Percentiles rank a stretch among this genome's conserved stretches.
phyloP scores from a whole-genome alignment of 495 filamentous ascomycete species.

The Penicillium angulare region DNA sequence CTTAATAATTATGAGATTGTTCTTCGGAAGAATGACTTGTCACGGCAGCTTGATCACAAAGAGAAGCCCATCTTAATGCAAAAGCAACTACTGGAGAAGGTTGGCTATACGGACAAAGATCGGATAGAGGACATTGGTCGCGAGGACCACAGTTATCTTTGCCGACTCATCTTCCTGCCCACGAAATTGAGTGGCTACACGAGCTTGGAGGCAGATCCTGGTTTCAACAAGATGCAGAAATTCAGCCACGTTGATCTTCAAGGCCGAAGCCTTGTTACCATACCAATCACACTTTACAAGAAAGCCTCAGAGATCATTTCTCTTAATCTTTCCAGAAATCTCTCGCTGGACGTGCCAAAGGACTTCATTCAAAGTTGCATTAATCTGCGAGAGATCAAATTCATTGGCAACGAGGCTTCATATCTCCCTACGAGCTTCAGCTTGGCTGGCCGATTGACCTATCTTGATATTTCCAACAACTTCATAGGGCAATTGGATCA shows the following conservation, averaged over 20 bases:
- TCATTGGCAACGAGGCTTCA: slow-evolving; percentile 84
- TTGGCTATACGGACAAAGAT: slow-evolving; percentile 86
- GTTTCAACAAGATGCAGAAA: slow-evolving; percentile 76
- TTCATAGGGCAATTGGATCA: slow-evolving; percentile 81
- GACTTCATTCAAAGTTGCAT: slow-evolving; percentile 95
- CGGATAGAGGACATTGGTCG: slow-evolving; percentile 92
- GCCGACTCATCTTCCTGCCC: slow-evolving; percentile 91
- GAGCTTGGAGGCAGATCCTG: slow-evolving; percentile 72
- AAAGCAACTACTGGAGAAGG: slow-evolving; percentile 86
- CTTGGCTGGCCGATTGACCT: slow-evolving; percentile 76
- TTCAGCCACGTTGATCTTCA: slow-evolving; percentile 90
- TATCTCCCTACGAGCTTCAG: slow-evolving; percentile 82
- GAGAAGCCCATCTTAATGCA: slow-evolving; percentile 91
- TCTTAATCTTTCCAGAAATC: slow-evolving; percentile 86
- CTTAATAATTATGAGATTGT: slow-evolving; percentile 93
- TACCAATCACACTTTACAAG: slow-evolving; percentile 90
- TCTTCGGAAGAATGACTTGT: slow-evolving; percentile 88
- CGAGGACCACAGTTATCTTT: slow-evolving; percentile 95
- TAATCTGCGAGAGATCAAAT: slow-evolving; percentile 92
- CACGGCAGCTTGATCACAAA: slow-evolving; percentile 68
- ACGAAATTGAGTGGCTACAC: slow-evolving; percentile 75
- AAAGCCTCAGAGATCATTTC: slow-evolving; percentile 91
- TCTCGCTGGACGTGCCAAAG: slow-evolving; percentile 87
- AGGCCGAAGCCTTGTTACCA: slow-evolving; percentile 89
- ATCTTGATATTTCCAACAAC: slow-evolving; percentile 94